phyloP scores from a whole-genome alignment of 345 rosid species.

The Trapa bicornis region DNA sequence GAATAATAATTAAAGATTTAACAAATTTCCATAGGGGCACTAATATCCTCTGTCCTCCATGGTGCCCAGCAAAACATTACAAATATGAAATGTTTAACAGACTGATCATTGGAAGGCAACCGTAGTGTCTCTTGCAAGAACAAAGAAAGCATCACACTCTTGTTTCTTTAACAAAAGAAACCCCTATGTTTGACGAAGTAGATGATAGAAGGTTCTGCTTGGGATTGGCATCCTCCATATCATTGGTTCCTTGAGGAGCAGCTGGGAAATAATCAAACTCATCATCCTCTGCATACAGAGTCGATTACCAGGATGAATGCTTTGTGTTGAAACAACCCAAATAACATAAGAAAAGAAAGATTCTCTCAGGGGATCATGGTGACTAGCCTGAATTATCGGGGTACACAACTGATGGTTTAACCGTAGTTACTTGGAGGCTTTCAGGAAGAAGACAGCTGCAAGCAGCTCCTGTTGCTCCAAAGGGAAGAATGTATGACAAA shows the following conservation, averaged over 20 bases:
- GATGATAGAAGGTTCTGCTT: constrained; percentile 44
- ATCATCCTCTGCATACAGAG: constrained; percentile 28
- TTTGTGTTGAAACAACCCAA: background rate
- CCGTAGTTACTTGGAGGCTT: constrained; percentile 61
- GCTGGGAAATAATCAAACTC: constrained; percentile 31
- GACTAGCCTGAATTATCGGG: constrained; percentile 31
- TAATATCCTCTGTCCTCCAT: no score
- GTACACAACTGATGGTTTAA: constrained; percentile 50
- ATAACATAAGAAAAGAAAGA: background rate
- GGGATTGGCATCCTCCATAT: constrained; percentile 34
- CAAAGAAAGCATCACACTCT: background rate
- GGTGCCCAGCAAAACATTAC: background rate
- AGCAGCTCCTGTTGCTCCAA: constrained; percentile 33
- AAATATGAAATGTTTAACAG: background rate
- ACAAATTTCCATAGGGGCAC: no score
- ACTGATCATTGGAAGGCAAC: background rate
- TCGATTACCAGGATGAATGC: constrained; percentile 2
- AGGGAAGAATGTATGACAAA: background rate
- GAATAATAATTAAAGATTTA: no score
- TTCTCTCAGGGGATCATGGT: background rate
- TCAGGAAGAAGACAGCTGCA: constrained; percentile 75
- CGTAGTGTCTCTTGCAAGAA: background rate
- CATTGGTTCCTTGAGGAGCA: constrained; percentile 20
- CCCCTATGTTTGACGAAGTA: constrained; percentile 16
- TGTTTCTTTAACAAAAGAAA: constrained; percentile 42